Evolutionary conservation across 2,329 filamentous ascomycete species (phyloP).

Genomic region (Pseudogymnoascus sp.): DNA sequence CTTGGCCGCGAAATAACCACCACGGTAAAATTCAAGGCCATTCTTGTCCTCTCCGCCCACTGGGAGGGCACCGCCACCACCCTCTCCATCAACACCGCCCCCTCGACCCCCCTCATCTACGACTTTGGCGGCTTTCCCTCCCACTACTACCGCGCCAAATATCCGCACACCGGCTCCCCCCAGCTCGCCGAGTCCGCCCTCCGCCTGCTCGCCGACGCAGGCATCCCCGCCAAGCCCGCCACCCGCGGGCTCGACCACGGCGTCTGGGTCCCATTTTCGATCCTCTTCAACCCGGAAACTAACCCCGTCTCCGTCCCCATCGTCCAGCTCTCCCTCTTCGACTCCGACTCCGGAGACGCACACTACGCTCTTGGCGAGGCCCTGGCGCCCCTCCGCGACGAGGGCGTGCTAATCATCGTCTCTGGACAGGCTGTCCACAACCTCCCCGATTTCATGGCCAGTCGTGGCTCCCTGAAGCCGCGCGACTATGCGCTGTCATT

Average conservation of each 20-base stretch:
- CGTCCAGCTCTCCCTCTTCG: conserved; percentile 65
- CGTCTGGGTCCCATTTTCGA: conserved; percentile 60
- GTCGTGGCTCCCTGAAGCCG: conserved; percentile 37
- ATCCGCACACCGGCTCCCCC: conserved; percentile 55
- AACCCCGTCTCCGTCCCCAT: conserved; percentile 61
- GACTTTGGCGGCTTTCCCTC: conserved; percentile 70
- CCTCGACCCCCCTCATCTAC: conserved; percentile 60
- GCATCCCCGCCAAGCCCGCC: conserved; percentile 52
- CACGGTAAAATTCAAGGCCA: conserved; percentile 61
- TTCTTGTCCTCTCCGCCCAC: conserved; percentile 71
- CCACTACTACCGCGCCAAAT: conserved; percentile 61
- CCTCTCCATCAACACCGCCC: conserved; percentile 59
- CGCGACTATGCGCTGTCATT: conserved; percentile 53
- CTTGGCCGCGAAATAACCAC: conserved; percentile 65
- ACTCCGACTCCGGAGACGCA: conserved; percentile 53
- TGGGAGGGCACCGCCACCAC: conserved; percentile 55
- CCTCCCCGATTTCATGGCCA: conserved; percentile 46
- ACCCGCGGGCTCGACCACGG: conserved; percentile 66
- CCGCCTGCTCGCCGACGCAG: conserved; percentile 44
- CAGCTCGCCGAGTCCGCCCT: conserved; percentile 54
- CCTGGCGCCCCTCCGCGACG: conserved; percentile 56
- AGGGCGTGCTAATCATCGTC: conserved; percentile 60
- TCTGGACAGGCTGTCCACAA: conserved; percentile 74
- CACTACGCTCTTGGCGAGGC: conserved; percentile 64
- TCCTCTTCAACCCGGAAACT: conserved; percentile 48